These are phyloP conservation scores for Ustilago shanxiensis DNA, from an alignment of 1,284 basidiomycete genomes.

Conservation along the genomic window DNA sequence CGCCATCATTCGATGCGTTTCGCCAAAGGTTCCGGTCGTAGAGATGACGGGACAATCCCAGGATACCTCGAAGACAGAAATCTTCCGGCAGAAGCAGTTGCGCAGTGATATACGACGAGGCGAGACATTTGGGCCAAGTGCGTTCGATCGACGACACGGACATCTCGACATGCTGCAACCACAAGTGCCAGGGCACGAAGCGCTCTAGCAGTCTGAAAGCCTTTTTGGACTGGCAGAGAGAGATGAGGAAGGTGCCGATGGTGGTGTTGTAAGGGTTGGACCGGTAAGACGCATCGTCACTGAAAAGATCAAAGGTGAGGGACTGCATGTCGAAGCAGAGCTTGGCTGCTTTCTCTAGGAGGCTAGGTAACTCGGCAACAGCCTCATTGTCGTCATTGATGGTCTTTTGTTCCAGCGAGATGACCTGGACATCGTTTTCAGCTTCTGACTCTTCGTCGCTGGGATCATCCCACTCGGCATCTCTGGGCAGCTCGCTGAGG, in stretches of 20 bases:
- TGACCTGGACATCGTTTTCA: conserved; percentile 73
- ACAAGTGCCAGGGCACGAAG: conserved; percentile 83
- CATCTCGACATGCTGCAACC: conserved; percentile 72
- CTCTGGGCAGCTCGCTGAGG: conserved; percentile 41
- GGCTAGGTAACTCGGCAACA: conserved; percentile 72
- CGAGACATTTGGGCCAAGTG: conserved; percentile 36
- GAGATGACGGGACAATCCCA: conserved; percentile 40
- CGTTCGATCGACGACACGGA: conserved; percentile 28
- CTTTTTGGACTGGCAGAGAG: conserved; percentile 68
- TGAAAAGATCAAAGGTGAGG: conserved; percentile 74
- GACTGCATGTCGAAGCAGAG: conserved; percentile 84
- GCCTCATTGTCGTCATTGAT: conserved; percentile 54
- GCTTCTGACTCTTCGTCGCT: conserved; percentile 54
- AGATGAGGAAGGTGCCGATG: conserved; percentile 87
- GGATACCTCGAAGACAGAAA: conserved; percentile 93
- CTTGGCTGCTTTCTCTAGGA: conserved; percentile 81
- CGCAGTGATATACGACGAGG: conserved; percentile 70
- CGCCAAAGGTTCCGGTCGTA: conserved; percentile 44
- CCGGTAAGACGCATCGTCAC: conserved; percentile 20
- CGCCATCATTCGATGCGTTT: conserved; percentile 20
- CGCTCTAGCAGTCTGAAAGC: conserved; percentile 70
- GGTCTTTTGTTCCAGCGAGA: conserved; percentile 40
- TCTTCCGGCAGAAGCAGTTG: conserved; percentile 87
- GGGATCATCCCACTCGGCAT: conserved; percentile 44
- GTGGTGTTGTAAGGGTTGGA: conserved; percentile 85